Base-by-base conservation (phyloP, 352 stramenopile genomes). In the Globisporangium spinosum region DNA sequence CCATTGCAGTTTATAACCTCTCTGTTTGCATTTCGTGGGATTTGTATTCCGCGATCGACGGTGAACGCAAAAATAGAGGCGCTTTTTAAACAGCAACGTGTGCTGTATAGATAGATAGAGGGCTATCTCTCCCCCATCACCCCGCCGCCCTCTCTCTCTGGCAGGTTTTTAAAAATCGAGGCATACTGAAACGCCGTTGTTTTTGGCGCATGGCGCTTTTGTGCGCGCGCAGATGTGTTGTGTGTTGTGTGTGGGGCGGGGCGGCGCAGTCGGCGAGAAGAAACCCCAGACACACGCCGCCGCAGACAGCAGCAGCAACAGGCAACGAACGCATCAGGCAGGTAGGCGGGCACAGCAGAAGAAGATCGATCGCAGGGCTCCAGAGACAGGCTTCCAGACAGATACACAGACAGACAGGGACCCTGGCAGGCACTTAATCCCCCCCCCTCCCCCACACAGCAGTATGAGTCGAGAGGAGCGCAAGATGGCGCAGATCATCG, bases 401-500 rank as follows among this genome's bases (percentile, higher is more conserved):
- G 8, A 27, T 10, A 27, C n/a, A 22, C 47, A 55, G 20, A 55
- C 7, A 55, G n/a, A 53, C n/a, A 53, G 8, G 7, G 20, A 65
- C 25, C 10, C 27, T 17, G 54, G 29, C 29, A 60, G 55, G 55
- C 3, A 15, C 7, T 17, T 32, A 10, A 58, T 6, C 12, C 38
- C 38, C 38, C 12, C 8, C 34, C 34, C 9, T 2, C 9, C 29
- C 4, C 13, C 35, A 13, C 35, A 27, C 49, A 45, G 15, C 47
- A 78, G 65, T 22, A 91, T 91, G 83, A 89, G 81, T 66, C 80
- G 83, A 29, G 83, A 91, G 67, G 83, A 89, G 69, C 83, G 83
- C 51, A 91, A 91, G 72, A 91, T 89, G 83, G 81, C 80, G 70
- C 83, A 91, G 71, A 91, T 91, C 65, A 88, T 89, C 70, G 83